Evolutionary conservation across 1,139 yeast species (phyloP).

Genomic region (Spencermartinsiella ligniputridi): DNA sequence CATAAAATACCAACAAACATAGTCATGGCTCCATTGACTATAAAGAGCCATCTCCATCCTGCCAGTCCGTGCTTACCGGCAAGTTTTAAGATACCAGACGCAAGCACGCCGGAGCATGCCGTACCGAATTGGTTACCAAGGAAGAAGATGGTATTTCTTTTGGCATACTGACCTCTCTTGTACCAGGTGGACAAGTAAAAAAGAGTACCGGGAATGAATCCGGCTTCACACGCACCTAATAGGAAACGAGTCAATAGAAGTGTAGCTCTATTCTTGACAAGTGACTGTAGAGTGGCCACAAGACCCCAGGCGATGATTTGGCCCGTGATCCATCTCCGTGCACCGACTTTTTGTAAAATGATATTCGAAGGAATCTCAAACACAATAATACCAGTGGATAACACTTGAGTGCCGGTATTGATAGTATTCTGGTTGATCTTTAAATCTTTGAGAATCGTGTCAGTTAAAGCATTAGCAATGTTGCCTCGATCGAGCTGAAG

Average conservation of each 20-base stretch:
- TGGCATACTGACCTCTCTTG: slow-evolving; percentile 19
- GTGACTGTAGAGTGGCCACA: slow-evolving; percentile 10
- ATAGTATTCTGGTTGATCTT: slow-evolving; percentile 37
- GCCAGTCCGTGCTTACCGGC: slow-evolving; percentile 51
- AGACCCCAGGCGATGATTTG: slow-evolving; percentile 11
- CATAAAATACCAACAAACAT: slow-evolving; percentile 13
- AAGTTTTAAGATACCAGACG: slow-evolving; percentile 28
- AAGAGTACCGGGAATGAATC: slow-evolving; percentile 45
- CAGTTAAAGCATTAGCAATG: slow-evolving; percentile 46
- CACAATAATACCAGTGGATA: slow-evolving; percentile 20
- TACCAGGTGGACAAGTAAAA: slow-evolving; percentile 30
- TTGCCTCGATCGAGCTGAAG: slow-evolving; percentile 42
- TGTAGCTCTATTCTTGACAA: slow-evolving; percentile 38
- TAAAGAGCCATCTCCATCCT: slow-evolving; percentile 79
- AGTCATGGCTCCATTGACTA: slow-evolving; percentile 58
- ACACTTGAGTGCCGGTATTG: slow-evolving; percentile 28
- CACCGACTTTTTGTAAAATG: slow-evolving; percentile 16
- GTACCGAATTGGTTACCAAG: slow-evolving; percentile 3
- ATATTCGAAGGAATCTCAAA: slow-evolving; percentile 20
- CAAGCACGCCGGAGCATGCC: slow-evolving; percentile 5
- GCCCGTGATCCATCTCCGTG: slow-evolving; percentile 11
- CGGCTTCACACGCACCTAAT: slow-evolving; percentile 55
- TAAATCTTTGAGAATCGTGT: slow-evolving; percentile 46
- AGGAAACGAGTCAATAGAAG: slow-evolving; percentile 47
- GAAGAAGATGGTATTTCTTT: slow-evolving; percentile 7